Evolutionary conservation across 139 green algal species (phyloP).

Genomic region (Chlamydomonas sphaeroides): DNA sequence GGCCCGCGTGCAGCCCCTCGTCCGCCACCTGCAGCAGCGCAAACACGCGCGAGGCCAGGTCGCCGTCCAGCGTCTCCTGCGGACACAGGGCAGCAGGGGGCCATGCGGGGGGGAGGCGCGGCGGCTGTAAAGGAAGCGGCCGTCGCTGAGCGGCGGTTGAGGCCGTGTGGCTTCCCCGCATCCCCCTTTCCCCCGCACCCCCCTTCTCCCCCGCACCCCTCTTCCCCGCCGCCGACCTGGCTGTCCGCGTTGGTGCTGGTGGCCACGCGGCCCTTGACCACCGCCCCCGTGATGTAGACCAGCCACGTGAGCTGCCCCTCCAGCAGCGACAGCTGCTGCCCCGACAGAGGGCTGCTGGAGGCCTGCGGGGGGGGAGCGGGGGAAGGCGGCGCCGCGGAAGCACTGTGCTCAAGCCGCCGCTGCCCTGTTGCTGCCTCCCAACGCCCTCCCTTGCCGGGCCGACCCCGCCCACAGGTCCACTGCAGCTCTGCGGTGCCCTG

Average conservation of each 20-base stretch:
- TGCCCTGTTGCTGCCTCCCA: too few species aligned
- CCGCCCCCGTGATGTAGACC: conserved; percentile 92
- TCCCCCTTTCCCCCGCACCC: not conserved
- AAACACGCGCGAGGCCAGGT: conserved; percentile 90
- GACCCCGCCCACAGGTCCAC: too few species aligned
- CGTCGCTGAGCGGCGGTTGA: too few species aligned
- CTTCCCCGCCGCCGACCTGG: conserved; percentile 67
- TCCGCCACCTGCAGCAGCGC: conserved; percentile 82
- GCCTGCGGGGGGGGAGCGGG: conserved; percentile 12
- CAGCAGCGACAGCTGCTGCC: conserved; percentile 76
- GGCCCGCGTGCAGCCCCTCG: conserved; percentile 65
- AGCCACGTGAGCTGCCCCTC: conserved; percentile 98
- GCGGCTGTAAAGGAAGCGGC: too few species aligned
- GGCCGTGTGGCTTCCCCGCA: too few species aligned
- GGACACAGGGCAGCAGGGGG: too few species aligned
- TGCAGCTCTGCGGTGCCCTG: too few species aligned
- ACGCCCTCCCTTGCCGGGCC: too few species aligned
- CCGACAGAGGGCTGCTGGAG: not conserved
- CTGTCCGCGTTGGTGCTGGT: conserved; percentile 75
- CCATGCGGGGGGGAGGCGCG: too few species aligned
- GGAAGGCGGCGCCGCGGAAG: too few species aligned
- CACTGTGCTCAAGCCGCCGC: too few species aligned
- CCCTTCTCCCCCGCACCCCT: not conserved
- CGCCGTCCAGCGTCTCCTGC: conserved; percentile 93
- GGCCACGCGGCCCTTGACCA: conserved; percentile 86